These are phyloP conservation scores for Mycena vulgaris DNA, from an alignment of 768 basidiomycete genomes.

Conservation along the genomic window DNA sequence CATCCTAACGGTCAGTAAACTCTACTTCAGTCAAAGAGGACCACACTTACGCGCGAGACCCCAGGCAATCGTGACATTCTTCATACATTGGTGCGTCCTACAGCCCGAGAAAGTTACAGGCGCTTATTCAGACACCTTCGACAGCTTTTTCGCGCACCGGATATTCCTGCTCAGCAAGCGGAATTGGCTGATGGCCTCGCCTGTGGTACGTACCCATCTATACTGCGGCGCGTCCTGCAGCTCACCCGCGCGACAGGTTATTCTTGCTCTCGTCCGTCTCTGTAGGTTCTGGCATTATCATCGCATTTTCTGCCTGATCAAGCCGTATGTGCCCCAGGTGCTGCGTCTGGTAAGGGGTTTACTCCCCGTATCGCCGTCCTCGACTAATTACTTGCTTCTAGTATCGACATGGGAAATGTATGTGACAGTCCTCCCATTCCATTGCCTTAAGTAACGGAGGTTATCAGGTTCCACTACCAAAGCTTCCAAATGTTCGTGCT, in stretches of 20 bases:
- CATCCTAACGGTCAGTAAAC: slow-evolving; percentile 49
- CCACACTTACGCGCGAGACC: not conserved
- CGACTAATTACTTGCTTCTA: not conserved
- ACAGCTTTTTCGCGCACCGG: slow-evolving; percentile 15
- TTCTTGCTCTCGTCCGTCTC: slow-evolving; percentile 53
- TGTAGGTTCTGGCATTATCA: slow-evolving; percentile 18
- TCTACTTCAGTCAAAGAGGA: not conserved
- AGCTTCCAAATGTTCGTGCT: slow-evolving; percentile 44
- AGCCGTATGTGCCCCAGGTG: slow-evolving; percentile 2
- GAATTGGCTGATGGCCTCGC: slow-evolving; percentile 50
- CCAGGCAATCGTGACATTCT: slow-evolving; percentile 63
- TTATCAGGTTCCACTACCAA: slow-evolving; percentile 45
- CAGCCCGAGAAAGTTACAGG: not conserved
- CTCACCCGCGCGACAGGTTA: slow-evolving; percentile 31
- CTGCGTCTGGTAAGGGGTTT: slow-evolving; percentile 31
- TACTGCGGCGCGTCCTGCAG: not conserved
- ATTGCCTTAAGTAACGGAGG: not conserved
- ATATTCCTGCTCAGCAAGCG: slow-evolving; percentile 49
- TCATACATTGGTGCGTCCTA: slow-evolving; percentile 64
- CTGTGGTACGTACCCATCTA: slow-evolving; percentile 45
- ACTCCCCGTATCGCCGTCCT: not conserved
- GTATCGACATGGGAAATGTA: slow-evolving; percentile 34
- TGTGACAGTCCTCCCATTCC: not conserved
- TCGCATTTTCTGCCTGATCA: not conserved
- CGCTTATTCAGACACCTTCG: not conserved